Percentiles rank a stretch among this genome's conserved stretches.
Evolutionary conservation across 2,329 filamentous ascomycete species (phyloP).

Genomic region (Colletotrichum euphorbiae): DNA sequence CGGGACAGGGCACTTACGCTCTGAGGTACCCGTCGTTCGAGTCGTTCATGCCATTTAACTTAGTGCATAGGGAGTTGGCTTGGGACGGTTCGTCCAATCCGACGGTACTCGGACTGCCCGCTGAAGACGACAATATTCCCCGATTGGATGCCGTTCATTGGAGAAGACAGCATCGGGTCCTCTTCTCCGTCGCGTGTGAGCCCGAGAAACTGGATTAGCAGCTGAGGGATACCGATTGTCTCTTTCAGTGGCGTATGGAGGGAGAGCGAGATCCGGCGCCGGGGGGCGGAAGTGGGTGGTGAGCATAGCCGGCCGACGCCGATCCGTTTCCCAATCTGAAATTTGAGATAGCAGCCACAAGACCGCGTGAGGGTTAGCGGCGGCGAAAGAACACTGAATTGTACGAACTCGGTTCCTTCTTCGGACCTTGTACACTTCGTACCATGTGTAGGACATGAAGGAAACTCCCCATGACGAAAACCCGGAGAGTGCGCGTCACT

Average conservation of each 20-base stretch:
- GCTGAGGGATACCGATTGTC: constrained; percentile 7
- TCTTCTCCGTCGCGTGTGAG: constrained; percentile 4
- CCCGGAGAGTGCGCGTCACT: constrained; percentile 13
- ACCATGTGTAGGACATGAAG: background rate
- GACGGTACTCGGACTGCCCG: background rate
- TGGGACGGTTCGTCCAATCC: constrained; percentile 14
- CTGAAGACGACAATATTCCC: constrained; percentile 18
- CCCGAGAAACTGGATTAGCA: constrained; percentile 21
- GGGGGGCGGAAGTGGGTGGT: background rate
- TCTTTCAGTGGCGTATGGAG: constrained; percentile 9
- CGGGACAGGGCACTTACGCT: constrained; percentile 30
- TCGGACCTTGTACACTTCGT: background rate
- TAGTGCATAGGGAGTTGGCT: background rate
- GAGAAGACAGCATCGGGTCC: constrained; percentile 10
- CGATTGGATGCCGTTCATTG: constrained; percentile 25
- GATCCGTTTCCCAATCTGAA: constrained; percentile 16
- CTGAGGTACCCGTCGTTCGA: background rate
- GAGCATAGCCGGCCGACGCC: constrained; percentile 30
- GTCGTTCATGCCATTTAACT: background rate
- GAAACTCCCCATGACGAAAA: constrained; percentile 10
- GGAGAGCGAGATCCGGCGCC: constrained; percentile 7
- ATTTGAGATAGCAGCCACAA: background rate
- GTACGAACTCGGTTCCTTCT: constrained; percentile 1
- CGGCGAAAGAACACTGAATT: background rate
- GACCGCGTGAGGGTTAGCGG: constrained; percentile 6